Evolutionary conservation across 306 rosid species (phyloP), one percentile per base, ranked within the genome.

Genomic region (Glycine soja): DNA sequence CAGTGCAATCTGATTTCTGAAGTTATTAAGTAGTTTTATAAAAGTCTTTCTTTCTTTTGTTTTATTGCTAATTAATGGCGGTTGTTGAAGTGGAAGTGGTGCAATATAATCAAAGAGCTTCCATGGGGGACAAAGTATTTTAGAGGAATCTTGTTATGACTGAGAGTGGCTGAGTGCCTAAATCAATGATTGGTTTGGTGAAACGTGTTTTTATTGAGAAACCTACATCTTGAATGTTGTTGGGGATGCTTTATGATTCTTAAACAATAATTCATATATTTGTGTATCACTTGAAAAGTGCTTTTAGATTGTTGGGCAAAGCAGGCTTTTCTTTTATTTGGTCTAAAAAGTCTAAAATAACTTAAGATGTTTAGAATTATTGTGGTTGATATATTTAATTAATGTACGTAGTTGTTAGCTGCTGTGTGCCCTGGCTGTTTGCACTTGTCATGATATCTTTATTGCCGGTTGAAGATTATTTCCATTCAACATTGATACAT

Each of bases 121-220:
- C 6, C 48, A 34, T 1, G 45, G 63, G 59, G 62, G 79, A 86
- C 80, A 83, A 48, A 19, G 34, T 62, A 69, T 62, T 38, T 50
- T 63, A 83, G 67, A 56, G 76, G 70, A 70, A 77, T 45, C 36
- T 77, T 24, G 30, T 50, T 72, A 61, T 61, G 15, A 47, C 16
- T 56, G 81, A 81, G 7, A 75, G 85, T 72, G 68, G 85, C 83
- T 64, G 61, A 74, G 70, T 51, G 72, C 77, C 90, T 81, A 88
- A 80, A 75, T 77, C 84, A 87, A 86, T 83, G 75, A 87, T 88
- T 85, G 63, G 66, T 68, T 79, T 79, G 86, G 74, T 48, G 34
- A 57, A 43, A 3, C 50, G 54, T 15, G 72, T 66, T 42, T 36
- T 72, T 3, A 46, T 74, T 53, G n/a, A 10, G 40, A 79, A 78